phyloP scores from a whole-genome alignment of 73 alveolate species.

The Paramecium primaurelia region DNA sequence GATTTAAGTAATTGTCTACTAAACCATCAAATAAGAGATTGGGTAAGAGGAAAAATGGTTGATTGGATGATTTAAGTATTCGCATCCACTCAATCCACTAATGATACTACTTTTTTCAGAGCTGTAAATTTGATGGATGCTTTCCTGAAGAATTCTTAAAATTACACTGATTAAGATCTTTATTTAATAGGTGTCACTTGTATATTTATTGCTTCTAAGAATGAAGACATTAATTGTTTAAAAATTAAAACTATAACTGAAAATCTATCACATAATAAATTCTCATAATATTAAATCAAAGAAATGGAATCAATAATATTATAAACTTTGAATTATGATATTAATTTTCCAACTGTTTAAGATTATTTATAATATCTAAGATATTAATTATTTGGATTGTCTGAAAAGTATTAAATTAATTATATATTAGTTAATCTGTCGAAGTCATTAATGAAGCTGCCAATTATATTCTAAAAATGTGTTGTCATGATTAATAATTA shows the following conservation, averaged over 20 bases:
- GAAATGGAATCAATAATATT: background rate
- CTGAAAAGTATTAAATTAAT: background rate
- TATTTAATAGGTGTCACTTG: conserved; percentile 82
- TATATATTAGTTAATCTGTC: background rate
- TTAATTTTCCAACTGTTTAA: conserved; percentile 35
- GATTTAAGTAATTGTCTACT: background rate
- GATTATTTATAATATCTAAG: background rate
- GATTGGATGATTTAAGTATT: conserved; percentile 48
- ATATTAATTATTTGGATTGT: background rate
- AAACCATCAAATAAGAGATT: background rate
- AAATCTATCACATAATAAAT: conserved; percentile 47
- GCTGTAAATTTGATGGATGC: conserved; percentile 21
- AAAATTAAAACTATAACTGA: background rate
- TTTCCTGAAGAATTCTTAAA: background rate
- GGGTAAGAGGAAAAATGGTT: background rate
- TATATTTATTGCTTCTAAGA: conserved; percentile 83
- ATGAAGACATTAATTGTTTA: conserved; percentile 72
- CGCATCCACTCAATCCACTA: background rate
- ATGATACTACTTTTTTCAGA: background rate
- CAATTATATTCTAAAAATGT: background rate
- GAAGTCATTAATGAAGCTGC: background rate
- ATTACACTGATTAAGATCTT: background rate
- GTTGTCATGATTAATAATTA: background rate
- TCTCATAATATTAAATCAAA: background rate
- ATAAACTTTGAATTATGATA: background rate